Percentiles rank a stretch among this genome's conserved stretches.
Conservation (phyloP, 495 filamentous ascomycete species). For the Podospora pseudocomata region DNA sequence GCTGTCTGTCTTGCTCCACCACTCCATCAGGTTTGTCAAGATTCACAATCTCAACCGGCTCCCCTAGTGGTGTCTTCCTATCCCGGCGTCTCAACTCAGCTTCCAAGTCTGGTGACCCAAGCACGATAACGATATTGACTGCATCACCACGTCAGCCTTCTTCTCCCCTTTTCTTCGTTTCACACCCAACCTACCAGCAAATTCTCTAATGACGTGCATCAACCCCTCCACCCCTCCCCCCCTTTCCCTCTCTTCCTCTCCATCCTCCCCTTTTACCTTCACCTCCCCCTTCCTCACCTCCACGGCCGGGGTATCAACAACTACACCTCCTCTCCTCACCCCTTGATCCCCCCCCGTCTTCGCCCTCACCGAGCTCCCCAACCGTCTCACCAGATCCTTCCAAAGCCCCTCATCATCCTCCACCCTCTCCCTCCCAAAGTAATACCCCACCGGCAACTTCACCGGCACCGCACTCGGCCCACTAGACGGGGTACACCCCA, state of each 20-base stretch:
- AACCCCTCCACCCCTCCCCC: conserved; percentile 64
- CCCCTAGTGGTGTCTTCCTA: conserved; percentile 56
- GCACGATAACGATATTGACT: conserved; percentile 75
- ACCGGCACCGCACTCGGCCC: conserved; percentile 84
- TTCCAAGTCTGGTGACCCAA: conserved; percentile 80
- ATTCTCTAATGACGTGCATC: conserved; percentile 81
- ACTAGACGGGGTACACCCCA: conserved; percentile 79
- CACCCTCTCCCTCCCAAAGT: conserved; percentile 70
- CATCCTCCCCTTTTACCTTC: conserved; percentile 54
- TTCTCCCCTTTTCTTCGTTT: neutral
- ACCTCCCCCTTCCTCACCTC: conserved; percentile 45
- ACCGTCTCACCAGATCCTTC: conserved; percentile 66
- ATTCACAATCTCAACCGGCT: conserved; percentile 67
- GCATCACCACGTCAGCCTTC: neutral
- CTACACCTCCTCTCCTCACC: conserved; percentile 66
- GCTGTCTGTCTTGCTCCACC: conserved; percentile 72
- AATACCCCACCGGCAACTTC: conserved; percentile 90
- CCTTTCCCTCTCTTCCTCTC: conserved; percentile 46
- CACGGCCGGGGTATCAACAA: conserved; percentile 81
- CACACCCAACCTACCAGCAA: conserved; percentile 56
- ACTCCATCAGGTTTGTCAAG: conserved; percentile 86
- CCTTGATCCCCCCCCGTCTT: conserved; percentile 74
- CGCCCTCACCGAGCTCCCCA: conserved; percentile 74
- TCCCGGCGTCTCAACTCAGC: conserved; percentile 69
- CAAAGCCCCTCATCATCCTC: conserved; percentile 72